Evolutionary conservation across 805 yeast species (phyloP), one percentile per base, ranked within the genome.

Genomic region (Saturnispora ahearnii): DNA sequence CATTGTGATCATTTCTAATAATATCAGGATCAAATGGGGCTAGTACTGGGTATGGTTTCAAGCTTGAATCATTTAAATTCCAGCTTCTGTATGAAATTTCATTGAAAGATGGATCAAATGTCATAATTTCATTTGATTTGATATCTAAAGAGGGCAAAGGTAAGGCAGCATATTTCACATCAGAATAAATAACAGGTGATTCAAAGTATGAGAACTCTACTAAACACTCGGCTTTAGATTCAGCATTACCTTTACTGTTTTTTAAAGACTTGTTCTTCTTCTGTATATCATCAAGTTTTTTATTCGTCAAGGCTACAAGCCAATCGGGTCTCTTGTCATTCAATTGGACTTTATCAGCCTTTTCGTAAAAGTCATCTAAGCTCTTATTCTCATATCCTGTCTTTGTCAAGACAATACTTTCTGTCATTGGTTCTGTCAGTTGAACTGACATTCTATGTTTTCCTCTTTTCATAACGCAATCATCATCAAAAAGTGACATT

Each of bases 21-120:
- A 77, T 81, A 55, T 85, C 91, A 0, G 89, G 89, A 57, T 85
- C 93, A 60, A 78, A 79, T 15, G 83, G 73, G 57, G 58, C 64
- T 34, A 54, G 34, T 30, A 41, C 54, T 18, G 46, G 46, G 29
- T 53, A 51, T 36, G 40, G 22, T 9, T 45, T 13, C 3, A 10
- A 18, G 1, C 29, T 13, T 11, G 40, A 29, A 31, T 43, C 37
- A 13, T 43, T 49, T 47, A 28, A 44, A 33, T 40, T 41, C 41
- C n/a, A 53, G 46, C 45, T 62, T 63, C 58, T 55, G 12, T 54
- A 53, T 2, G 54, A 58, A 5, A 63, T 56, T 36, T 63, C 61
- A 44, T 62, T 63, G 11, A 56, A 56, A 5, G 54, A 55, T 4
- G 51, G 53, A 24, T 57, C 59, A 50, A 55, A 56, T 18, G 42